These are phyloP conservation scores for Eucalyptus coolabah DNA, from an alignment of 345 rosid species.

Conservation along the genomic window DNA sequence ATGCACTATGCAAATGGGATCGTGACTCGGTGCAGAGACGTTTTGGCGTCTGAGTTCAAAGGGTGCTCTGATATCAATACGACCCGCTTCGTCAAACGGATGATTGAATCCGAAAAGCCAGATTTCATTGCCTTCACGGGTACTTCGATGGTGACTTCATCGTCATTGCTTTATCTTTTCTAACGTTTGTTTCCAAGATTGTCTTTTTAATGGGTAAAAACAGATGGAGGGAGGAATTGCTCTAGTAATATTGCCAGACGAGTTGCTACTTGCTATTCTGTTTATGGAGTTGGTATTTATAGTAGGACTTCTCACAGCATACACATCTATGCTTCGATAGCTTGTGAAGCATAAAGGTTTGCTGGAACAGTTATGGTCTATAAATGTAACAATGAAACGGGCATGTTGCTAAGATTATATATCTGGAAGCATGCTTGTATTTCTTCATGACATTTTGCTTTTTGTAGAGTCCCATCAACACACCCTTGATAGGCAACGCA, in stretches of 20 bases:
- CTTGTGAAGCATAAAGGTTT: background rate
- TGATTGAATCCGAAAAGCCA: conserved; percentile 67
- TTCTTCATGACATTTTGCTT: background rate
- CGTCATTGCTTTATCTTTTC: background rate
- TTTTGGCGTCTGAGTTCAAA: conserved; percentile 33
- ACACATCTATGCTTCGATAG: background rate
- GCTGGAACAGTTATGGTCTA: background rate
- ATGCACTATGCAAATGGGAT: conserved; percentile 83
- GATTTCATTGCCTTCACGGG: conserved; percentile 87
- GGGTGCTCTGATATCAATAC: conserved; percentile 86
- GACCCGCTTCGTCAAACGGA: conserved; percentile 51
- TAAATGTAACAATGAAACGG: background rate
- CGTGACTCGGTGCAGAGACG: conserved; percentile 69
- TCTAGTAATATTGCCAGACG: background rate
- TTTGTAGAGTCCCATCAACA: background rate
- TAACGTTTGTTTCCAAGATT: background rate
- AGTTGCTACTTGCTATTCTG: background rate
- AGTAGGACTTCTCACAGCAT: background rate
- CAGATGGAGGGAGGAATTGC: background rate
- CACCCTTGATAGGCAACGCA: background rate
- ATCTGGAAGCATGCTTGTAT: background rate
- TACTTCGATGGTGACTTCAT: background rate
- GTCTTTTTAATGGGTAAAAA: background rate
- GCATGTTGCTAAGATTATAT: background rate
- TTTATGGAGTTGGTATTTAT: background rate